Base-by-base conservation (phyloP, 306 rosid genomes). In the Quercus suber region DNA sequence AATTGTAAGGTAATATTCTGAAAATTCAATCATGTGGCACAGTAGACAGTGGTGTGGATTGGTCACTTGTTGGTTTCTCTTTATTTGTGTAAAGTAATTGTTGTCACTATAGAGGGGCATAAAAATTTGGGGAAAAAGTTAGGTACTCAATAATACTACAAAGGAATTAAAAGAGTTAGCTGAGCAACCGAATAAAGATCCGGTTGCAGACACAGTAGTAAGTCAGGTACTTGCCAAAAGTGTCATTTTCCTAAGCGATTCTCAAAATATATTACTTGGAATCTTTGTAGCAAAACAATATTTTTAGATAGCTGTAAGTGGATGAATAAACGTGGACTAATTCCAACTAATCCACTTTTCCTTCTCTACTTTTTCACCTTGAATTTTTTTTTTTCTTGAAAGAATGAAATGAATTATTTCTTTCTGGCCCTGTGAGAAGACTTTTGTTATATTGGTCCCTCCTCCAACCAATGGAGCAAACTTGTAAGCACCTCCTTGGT, bases 201-300 rank as follows among this genome's bases (percentile, higher is more conserved):
- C 37, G 53, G 23, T 82, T 61, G 67, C 31, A 69, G 77, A 5
- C 41, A 17, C 11, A 14, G 73, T 51, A 19, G 73, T 41, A 28
- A 71, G 60, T 19, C 51, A 33, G 76, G 63, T 58, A 41, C 75
- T 73, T 71, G 89, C 87, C 92, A 83, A 83, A 83, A 27, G 30
- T 59, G 82, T 89, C 89, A 31, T 77, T 87, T 71, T 84, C 86
- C 25, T 28, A 3, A 55, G 77, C 78, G 83, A 78, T 89, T 70
- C 81, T 30, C 25, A 45, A 68, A 83, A 88, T 75, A 80, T 45
- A 82, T 88, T 89, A 88, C 52, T 78, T 60, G 81, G 88, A 84
- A 87, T 79, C 81, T 77, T 82, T 82, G 85, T 73, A 73, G 72
- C 82, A 31, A 77, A 73, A 83, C 55, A 49, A 69, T 65, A 73